phyloP scores from a whole-genome alignment of 192 early-diverging fungal genomes.

The Backusella liffmaniae region DNA sequence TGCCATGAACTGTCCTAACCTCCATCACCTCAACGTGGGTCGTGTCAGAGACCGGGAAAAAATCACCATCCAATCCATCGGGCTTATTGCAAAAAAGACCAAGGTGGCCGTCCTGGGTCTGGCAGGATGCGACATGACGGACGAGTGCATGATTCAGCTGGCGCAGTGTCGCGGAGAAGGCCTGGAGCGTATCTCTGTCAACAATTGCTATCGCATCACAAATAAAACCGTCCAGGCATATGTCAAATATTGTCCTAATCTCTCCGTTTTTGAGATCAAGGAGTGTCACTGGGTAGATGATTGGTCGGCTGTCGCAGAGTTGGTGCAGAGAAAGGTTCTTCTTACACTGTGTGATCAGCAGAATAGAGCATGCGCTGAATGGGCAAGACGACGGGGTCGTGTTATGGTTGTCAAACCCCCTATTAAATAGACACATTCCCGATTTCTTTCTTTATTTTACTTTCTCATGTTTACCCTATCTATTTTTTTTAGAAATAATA shows the following conservation, averaged over 20 bases:
- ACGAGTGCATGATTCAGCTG: conserved; percentile 45
- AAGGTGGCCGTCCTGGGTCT: conserved; percentile 44
- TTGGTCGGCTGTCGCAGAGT: conserved; percentile 45
- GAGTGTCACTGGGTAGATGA: conserved; percentile 49
- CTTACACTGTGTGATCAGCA: conserved; percentile 48
- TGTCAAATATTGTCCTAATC: conserved; percentile 43
- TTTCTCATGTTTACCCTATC: too few species aligned
- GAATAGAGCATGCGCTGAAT: conserved; percentile 39
- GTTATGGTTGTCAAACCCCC: conserved; percentile 42
- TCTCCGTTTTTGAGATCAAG: conserved; percentile 53
- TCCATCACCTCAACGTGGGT: conserved; percentile 52
- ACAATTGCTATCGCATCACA: conserved; percentile 43
- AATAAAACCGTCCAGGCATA: conserved; percentile 43
- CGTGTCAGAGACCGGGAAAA: conserved; percentile 40
- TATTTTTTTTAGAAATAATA: too few species aligned
- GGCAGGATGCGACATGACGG: conserved; percentile 48
- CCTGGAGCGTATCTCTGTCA: conserved; percentile 47
- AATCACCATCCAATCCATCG: conserved; percentile 46
- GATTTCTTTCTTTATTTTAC: not conserved
- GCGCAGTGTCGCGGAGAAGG: conserved; percentile 33
- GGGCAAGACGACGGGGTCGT: conserved; percentile 37
- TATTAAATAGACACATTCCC: conserved; percentile 30
- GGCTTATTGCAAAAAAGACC: conserved; percentile 44
- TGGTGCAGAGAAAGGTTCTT: conserved; percentile 43
- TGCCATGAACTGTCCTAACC: conserved; percentile 33